Conservation (phyloP, 768 basidiomycete species). For the Rickenella mellea region DNA sequence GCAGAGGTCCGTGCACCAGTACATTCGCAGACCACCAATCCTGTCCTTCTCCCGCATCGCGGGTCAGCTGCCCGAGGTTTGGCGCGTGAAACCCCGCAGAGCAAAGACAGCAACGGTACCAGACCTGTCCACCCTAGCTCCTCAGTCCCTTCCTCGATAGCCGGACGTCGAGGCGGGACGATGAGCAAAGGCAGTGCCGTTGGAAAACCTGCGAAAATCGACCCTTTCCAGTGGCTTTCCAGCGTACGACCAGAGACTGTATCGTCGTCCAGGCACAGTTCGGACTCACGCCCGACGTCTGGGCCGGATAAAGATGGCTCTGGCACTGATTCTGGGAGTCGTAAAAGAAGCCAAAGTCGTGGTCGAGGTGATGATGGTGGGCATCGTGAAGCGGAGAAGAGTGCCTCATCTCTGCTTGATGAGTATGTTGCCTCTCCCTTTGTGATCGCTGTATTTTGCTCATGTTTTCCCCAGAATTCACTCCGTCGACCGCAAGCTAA, state of each 20-base stretch:
- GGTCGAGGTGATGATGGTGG: slow-evolving; percentile 19
- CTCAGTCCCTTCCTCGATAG: too few species aligned
- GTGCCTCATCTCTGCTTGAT: slow-evolving; percentile 53
- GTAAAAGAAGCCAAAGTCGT: slow-evolving; percentile 39
- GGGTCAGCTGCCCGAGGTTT: slow-evolving; percentile 24
- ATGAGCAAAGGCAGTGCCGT: slow-evolving; percentile 43
- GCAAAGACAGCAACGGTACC: not conserved
- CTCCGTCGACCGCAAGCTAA: slow-evolving; percentile 56
- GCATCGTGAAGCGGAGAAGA: slow-evolving; percentile 22
- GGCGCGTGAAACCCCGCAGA: not conserved
- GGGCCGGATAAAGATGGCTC: slow-evolving; percentile 7
- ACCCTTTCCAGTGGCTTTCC: slow-evolving; percentile 63
- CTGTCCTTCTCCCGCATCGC: slow-evolving; percentile 22
- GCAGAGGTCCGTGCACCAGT: slow-evolving; percentile 59
- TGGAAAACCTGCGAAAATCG: slow-evolving; percentile 46
- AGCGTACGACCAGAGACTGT: slow-evolving; percentile 46
- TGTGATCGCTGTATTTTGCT: slow-evolving; percentile 1
- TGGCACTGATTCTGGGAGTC: slow-evolving; percentile 6
- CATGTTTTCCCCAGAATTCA: slow-evolving; percentile 49
- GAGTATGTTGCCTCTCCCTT: slow-evolving; percentile 42
- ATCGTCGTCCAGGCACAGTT: slow-evolving; percentile 37
- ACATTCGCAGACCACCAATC: slow-evolving; percentile 19
- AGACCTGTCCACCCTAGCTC: too few species aligned
- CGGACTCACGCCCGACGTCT: slow-evolving; percentile 30
- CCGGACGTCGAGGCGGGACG: slow-evolving; percentile 17